Percentiles rank a stretch among this genome's conserved stretches.
Evolutionary conservation across 1,139 yeast species (phyloP).

Genomic region (Pneumocystis jirovecii): DNA sequence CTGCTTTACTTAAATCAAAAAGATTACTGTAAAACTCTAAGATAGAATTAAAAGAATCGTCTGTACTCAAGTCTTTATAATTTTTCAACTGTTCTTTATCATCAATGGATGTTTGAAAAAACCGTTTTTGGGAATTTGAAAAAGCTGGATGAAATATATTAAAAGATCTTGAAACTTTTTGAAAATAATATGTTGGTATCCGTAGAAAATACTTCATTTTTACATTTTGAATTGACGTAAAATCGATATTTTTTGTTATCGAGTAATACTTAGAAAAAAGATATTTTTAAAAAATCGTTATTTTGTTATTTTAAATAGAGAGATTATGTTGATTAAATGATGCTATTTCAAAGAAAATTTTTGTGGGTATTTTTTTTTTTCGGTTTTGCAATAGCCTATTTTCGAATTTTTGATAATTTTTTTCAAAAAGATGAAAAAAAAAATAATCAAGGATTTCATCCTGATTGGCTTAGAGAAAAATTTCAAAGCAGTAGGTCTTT

Average conservation of each 20-base stretch:
- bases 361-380: neutral
- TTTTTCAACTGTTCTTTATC: neutral
- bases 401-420: neutral
- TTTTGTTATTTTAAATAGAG: neutral
- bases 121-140: neutral
- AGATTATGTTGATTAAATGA: neutral
- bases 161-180: neutral
- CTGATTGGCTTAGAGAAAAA: neutral
- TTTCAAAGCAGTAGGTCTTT: neutral
- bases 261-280: neutral
- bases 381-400: neutral
- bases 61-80: neutral
- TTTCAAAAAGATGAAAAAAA: neutral
- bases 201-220: neutral
- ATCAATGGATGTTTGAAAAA: neutral
- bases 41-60: neutral
- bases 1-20: neutral
- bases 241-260: neutral
- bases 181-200: neutral
- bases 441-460: neutral
- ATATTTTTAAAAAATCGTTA: neutral
- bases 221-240: neutral
- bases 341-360: neutral
- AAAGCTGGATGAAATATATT: neutral
- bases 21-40: neutral